Evolutionary conservation across 2,329 filamentous ascomycete genomes (phyloP), one percentile per base, ranked within the genome.

Genomic region (Aspergillus uvarum): DNA sequence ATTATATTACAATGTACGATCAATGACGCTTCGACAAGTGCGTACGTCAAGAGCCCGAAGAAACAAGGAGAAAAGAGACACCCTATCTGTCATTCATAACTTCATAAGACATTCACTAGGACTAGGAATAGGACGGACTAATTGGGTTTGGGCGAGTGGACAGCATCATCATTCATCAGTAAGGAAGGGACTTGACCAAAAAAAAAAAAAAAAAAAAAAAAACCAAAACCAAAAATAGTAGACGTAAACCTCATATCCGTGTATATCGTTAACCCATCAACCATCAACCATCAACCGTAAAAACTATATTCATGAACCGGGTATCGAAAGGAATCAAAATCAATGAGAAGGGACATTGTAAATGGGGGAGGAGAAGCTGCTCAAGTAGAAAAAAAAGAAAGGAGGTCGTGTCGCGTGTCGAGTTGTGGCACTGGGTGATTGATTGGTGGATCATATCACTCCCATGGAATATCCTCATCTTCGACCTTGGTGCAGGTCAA

Each of bases 401-500:
- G 12, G 12, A 0, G 32, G 12, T 12, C 14, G 32, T 35, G 10
- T 35, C 14, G 52, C 52, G 52, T 47, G 22, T n/a, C 26, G 7
- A 8, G 52, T 29, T 6, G 8, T 24, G 48, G 8, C 31, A 4
- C 5, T 19, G 29, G 29, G 24, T 21, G 38, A 22, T 21, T 11
- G 26, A 21, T 22, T 48, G 4, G 31, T 31, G 3, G 5, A 19
- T 3, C 2, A 19, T 7, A 24, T 72, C 59, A 76, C 59, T 84
- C 80, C 87, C 87, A 89, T 16, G 85, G 85, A 65, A 87, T 81
- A 73, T 90, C 87, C 48, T 78, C 78, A 61, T 84, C 83, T 56
- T 85, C 86, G 35, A 89, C 79, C 63, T 80, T 81, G 59, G 84
- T 87, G 73, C 87, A 89, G 11, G 86, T 88, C 72, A 90, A 70